Evolutionary conservation across 176 grass and related monocot genomes (phyloP).

Genomic region (Carex littledalei): DNA sequence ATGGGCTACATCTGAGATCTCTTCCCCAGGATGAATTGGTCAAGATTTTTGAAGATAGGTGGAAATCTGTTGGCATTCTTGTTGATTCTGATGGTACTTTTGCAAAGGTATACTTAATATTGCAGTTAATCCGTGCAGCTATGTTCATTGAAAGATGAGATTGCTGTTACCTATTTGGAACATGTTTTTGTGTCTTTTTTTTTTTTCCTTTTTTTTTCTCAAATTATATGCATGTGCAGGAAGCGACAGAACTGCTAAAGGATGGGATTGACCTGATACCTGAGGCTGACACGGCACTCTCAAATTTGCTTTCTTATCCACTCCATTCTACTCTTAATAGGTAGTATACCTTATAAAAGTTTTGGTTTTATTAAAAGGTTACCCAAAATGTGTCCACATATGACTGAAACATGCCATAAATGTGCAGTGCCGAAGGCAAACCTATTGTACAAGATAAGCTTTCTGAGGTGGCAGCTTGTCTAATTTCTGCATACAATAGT

Average conservation of each 20-base stretch:
- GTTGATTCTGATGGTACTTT: constrained; percentile 66
- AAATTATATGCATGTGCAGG: constrained; percentile 34
- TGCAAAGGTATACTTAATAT: constrained; percentile 42
- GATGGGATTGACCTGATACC: constrained; percentile 90
- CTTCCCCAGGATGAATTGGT: constrained; percentile 62
- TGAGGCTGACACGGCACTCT: constrained; percentile 61
- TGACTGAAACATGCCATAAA: constrained; percentile 1
- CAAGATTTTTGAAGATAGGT: constrained; percentile 65
- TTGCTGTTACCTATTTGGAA: neutral
- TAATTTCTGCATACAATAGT: constrained; percentile 69
- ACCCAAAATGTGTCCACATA: neutral
- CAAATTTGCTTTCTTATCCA: constrained; percentile 83
- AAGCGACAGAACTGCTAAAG: constrained; percentile 76
- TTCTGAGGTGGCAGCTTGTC: constrained; percentile 53
- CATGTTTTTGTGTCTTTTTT: neutral
- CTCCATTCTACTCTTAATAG: constrained; percentile 71
- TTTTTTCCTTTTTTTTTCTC: neutral
- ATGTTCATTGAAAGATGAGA: neutral
- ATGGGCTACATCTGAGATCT: constrained; percentile 80
- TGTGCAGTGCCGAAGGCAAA: constrained; percentile 74
- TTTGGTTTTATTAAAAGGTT: neutral
- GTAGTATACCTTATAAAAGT: constrained; percentile 21
- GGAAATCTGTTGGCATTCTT: constrained; percentile 70
- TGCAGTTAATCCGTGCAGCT: too few relatives aligned
- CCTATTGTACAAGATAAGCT: constrained; percentile 85